Base-by-base conservation (phyloP, 2,329 filamentous ascomycete genomes). In the Balansia obtecta region DNA sequence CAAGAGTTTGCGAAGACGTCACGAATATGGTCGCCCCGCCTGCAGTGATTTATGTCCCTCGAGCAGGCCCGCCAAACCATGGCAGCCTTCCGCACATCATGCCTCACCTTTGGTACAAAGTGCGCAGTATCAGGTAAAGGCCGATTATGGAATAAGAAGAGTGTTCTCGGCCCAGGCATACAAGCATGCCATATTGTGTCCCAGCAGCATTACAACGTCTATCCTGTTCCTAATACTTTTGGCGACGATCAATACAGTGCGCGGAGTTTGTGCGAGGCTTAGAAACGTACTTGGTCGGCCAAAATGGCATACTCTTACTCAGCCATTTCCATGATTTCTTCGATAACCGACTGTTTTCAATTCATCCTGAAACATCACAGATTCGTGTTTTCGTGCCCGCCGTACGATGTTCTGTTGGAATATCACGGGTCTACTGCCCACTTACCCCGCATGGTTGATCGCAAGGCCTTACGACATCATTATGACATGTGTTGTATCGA, bases 181-280 rank as follows among this genome's bases (percentile, higher is more conserved):
- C 47, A 49, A 38, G 47, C 47, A 44, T 49, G 47, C 40, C 47
- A 49, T 43, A 49, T 49, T 11, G 32, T 49, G n/a, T 40, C 47
- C 22, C 47, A 49, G 40, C 47, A 49, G 47, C 47, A 49, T 33
- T 49, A 49, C 12, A 22, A 49, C 40, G 39, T 49, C 39, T 49
- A 49, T n/a, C 47, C 47, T 10, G 39, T 49, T 27, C 32, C 41
- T 20, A 12, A 8, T 18, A 33, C 30, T 37, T 37, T 37, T 15
- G 40, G 47, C 15, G 13, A 44, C 13, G 38, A 16, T 33, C 12
- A n/a, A 33, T 49, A 49, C 47, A 44, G 47, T 16, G 8, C 40
- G 18, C 22, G 40, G 39, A 22, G 47, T 16, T 30, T 49, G 39
- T 22, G 47, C 22, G 40, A 49, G 39, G 40, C 47, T 27, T 49